A percentile compares a stretch with the other conserved stretches of the same genome.
These are phyloP conservation scores for Diospyros kaki DNA, from an alignment of 148 eudicot species.

Conservation along the genomic window DNA sequence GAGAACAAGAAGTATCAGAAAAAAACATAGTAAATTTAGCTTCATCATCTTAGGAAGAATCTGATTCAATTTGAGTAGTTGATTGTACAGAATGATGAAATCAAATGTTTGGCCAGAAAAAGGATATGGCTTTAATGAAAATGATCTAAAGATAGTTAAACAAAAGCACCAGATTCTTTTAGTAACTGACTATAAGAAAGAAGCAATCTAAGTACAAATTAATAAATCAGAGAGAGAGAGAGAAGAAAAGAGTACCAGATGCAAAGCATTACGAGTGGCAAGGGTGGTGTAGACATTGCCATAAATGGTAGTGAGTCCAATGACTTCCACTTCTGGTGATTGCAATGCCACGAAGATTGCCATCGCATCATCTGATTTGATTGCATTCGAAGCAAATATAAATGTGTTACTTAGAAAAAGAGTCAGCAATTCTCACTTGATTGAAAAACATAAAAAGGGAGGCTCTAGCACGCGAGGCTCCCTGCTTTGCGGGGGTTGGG, in stretches of 20 bases:
- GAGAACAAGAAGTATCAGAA: neutral
- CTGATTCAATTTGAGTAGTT: neutral
- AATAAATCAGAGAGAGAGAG: neutral
- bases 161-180: neutral
- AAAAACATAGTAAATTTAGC: neutral
- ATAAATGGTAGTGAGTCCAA: conserved; percentile 85
- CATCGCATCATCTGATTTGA: conserved; percentile 93
- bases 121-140: neutral
- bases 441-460: too few relatives aligned
- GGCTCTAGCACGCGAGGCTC: neutral
- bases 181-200: neutral
- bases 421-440: neutral
- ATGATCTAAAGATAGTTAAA: neutral
- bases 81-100: neutral
- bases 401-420: too few relatives aligned
- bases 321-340: conserved; percentile 84
- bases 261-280: conserved; percentile 93
- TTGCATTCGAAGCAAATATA: too few relatives aligned
- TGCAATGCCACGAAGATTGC: conserved; percentile 85
- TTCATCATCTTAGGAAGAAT: neutral
- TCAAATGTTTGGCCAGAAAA: neutral
- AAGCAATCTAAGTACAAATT: neutral
- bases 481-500: too few relatives aligned
- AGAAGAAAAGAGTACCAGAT: conserved; percentile 54
- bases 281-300: conserved; percentile 91